These are phyloP conservation scores for Chrysoporthe deuterocubensis DNA, from an alignment of 2,329 filamentous ascomycete species.

Conservation along the genomic window DNA sequence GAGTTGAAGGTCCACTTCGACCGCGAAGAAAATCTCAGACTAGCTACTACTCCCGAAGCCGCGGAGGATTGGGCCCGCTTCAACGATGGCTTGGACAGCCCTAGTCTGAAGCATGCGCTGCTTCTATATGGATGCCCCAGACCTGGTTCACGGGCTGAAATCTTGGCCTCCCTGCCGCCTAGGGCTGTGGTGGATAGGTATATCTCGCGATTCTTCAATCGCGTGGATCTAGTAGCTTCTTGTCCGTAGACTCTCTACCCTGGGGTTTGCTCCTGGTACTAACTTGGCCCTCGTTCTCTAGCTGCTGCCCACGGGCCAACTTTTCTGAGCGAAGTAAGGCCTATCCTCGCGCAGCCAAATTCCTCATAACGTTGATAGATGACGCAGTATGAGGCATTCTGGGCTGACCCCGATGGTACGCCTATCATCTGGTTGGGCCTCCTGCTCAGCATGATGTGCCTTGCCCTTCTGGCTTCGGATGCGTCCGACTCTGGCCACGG, in stretches of 20 bases:
- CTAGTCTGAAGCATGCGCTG: conserved; percentile 29
- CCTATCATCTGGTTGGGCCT: conserved; percentile 21
- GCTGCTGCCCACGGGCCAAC: conserved; percentile 15
- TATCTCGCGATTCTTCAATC: conserved; percentile 43
- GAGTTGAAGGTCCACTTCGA: conserved; percentile 44
- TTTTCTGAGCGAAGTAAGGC: conserved; percentile 14
- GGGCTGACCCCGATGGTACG: conserved; percentile 41
- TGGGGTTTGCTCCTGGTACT: not conserved
- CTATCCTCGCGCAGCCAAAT: not conserved
- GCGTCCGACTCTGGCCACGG: not conserved
- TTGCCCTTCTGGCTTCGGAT: conserved; percentile 30
- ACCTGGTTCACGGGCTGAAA: conserved; percentile 34
- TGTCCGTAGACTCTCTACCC: not conserved
- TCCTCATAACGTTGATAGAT: not conserved
- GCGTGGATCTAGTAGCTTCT: conserved; percentile 13
- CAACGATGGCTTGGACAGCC: not conserved
- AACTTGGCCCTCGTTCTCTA: not conserved
- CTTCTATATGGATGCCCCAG: conserved; percentile 37
- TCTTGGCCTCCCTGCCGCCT: conserved; percentile 40
- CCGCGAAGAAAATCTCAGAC: conserved; percentile 28
- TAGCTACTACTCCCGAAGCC: not conserved
- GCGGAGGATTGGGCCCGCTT: conserved; percentile 19
- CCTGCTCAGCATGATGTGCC: conserved; percentile 33
- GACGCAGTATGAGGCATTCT: conserved; percentile 48
- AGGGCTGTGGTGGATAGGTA: conserved; percentile 39